phyloP scores from a whole-genome alignment of 2,329 filamentous ascomycete genomes.

The Pseudogymnoascus sp. region DNA sequence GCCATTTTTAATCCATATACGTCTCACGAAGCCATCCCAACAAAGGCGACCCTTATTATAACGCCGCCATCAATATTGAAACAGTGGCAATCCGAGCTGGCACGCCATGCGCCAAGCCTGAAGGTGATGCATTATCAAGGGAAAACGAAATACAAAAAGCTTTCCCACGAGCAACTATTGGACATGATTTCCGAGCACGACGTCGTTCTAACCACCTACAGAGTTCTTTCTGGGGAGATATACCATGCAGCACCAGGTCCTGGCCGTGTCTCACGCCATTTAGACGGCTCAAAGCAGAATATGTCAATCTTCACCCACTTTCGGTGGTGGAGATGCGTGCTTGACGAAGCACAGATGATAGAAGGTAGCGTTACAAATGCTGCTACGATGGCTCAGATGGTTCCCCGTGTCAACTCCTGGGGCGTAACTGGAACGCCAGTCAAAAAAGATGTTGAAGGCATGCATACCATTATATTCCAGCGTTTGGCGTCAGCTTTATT shows the following conservation, averaged over 20 bases:
- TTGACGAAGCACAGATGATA: slow-evolving; percentile 83
- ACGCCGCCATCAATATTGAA: slow-evolving; percentile 45
- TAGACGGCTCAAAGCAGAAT: slow-evolving; percentile 50
- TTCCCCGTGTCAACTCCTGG: slow-evolving; percentile 84
- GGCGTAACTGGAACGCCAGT: slow-evolving; percentile 87
- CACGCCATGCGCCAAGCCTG: slow-evolving; percentile 48
- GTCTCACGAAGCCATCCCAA: slow-evolving; percentile 31
- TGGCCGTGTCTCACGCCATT: slow-evolving; percentile 55
- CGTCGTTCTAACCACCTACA: slow-evolving; percentile 56
- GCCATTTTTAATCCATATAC: slow-evolving; percentile 33
- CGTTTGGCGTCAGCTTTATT: not conserved
- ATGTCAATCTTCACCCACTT: slow-evolving; percentile 73
- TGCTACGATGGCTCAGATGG: slow-evolving; percentile 66
- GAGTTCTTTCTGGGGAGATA: slow-evolving; percentile 68
- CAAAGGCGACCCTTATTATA: slow-evolving; percentile 52
- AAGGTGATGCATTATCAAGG: slow-evolving; percentile 50
- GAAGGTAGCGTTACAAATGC: slow-evolving; percentile 81
- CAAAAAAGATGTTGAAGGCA: slow-evolving; percentile 55
- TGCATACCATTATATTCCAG: slow-evolving; percentile 7
- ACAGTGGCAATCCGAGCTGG: slow-evolving; percentile 55
- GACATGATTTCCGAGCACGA: slow-evolving; percentile 42
- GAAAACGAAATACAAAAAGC: slow-evolving; percentile 26
- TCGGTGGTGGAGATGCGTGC: slow-evolving; percentile 76
- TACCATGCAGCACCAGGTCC: slow-evolving; percentile 64
- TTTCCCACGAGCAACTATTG: slow-evolving; percentile 30